Percentiles rank a stretch among this genome's conserved stretches.
Evolutionary conservation across 495 filamentous ascomycete species (phyloP).

Genomic region (Bombardia bombarda): DNA sequence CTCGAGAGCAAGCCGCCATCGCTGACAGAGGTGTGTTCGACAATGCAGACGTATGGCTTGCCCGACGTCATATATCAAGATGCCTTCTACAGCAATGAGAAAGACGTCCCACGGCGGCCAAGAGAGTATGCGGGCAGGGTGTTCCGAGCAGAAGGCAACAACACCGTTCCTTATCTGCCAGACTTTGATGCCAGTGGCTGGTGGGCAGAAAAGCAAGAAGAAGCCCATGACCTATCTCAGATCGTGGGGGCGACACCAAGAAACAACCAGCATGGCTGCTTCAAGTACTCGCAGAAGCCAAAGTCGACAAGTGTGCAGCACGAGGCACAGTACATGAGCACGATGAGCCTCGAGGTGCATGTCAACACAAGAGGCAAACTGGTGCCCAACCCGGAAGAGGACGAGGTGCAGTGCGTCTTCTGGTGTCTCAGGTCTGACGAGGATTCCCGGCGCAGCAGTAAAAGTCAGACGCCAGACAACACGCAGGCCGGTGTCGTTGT

Average conservation of each 20-base stretch:
- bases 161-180: conserved; percentile 66
- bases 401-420: conserved; percentile 84
- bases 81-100: conserved; percentile 79
- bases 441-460: conserved; percentile 11
- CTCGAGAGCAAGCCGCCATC: conserved; percentile 30
- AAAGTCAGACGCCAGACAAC: conserved; percentile 30
- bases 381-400: conserved; percentile 78
- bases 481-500: conserved; percentile 53
- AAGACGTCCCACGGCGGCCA: conserved; percentile 70
- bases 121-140: conserved; percentile 86
- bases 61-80: conserved; percentile 68
- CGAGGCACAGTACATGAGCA: conserved; percentile 91
- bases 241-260: conserved; percentile 86
- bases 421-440: conserved; percentile 83
- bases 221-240: conserved; percentile 57
- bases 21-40: conserved; percentile 29
- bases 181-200: conserved; percentile 67
- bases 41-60: conserved; percentile 32
- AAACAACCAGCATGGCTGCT: conserved; percentile 72
- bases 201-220: conserved; percentile 39
- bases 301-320: conserved; percentile 71
- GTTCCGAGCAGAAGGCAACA: conserved; percentile 68
- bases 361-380: conserved; percentile 78
- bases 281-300: conserved; percentile 78
- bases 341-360: conserved; percentile 92